Conservation (phyloP, 2,329 filamentous ascomycete species). For the Claviceps sp. region DNA sequence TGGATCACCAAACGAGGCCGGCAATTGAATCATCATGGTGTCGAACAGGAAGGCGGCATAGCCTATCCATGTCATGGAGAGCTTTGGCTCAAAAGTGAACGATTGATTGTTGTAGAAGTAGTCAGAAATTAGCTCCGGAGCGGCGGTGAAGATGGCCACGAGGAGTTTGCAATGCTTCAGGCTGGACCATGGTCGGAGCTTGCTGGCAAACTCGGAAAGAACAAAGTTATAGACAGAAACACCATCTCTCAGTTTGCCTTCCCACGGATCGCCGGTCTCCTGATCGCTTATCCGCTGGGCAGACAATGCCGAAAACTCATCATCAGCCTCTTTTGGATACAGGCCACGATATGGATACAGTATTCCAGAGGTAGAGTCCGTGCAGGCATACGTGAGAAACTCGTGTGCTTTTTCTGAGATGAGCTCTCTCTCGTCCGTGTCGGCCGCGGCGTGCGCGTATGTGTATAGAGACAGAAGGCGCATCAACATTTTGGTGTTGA, state of each 20-base stretch:
- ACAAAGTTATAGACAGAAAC: slow-evolving; percentile 68
- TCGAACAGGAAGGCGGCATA: slow-evolving; percentile 83
- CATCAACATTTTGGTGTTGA: slow-evolving; percentile 62
- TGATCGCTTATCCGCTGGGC: slow-evolving; percentile 18
- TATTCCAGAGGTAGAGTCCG: slow-evolving; percentile 57
- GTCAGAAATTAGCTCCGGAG: slow-evolving; percentile 75
- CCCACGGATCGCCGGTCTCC: slow-evolving; percentile 51
- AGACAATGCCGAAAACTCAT: slow-evolving; percentile 18
- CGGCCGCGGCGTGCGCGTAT: slow-evolving; percentile 34
- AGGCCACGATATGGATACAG: slow-evolving; percentile 68
- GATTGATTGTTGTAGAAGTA: slow-evolving; percentile 73
- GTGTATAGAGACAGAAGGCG: slow-evolving; percentile 61
- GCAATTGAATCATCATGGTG: slow-evolving; percentile 61
- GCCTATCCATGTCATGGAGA: slow-evolving; percentile 88
- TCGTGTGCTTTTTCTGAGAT: slow-evolving; percentile 60
- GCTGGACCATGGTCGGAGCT: slow-evolving; percentile 71
- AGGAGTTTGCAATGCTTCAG: slow-evolving; percentile 70
- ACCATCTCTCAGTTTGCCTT: slow-evolving; percentile 51
- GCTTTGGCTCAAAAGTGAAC: slow-evolving; percentile 81
- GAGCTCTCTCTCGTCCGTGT: slow-evolving; percentile 27
- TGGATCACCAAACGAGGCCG: slow-evolving; percentile 55
- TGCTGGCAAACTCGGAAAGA: slow-evolving; percentile 65
- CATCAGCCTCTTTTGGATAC: slow-evolving; percentile 62
- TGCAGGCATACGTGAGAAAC: slow-evolving; percentile 65
- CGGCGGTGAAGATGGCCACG: slow-evolving; percentile 62